Conservation (phyloP, 768 basidiomycete species). For the Scleroderma bovista region DNA sequence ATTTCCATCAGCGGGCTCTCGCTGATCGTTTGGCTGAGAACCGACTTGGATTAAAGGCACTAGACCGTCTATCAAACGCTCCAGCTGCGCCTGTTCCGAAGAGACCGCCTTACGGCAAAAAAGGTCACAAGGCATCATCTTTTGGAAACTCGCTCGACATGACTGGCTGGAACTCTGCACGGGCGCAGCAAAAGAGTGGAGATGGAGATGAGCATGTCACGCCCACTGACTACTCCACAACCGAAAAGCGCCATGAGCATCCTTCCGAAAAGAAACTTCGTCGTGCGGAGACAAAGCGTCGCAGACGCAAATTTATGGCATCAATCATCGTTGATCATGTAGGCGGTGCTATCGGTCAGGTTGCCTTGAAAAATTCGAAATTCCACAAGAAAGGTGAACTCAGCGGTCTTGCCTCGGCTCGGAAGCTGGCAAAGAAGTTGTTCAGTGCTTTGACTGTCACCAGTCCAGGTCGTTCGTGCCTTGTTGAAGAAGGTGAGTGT, state of each 20-base stretch:
- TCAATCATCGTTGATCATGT: slow-evolving; percentile 69
- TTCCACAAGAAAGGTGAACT: slow-evolving; percentile 51
- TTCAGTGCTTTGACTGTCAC: slow-evolving; percentile 58
- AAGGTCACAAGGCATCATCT: slow-evolving; percentile 40
- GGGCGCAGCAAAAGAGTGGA: slow-evolving; percentile 13
- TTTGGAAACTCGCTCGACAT: slow-evolving; percentile 35
- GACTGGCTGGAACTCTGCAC: slow-evolving; percentile 11
- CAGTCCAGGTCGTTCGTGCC: slow-evolving; percentile 52
- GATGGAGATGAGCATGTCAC: background rate
- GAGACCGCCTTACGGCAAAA: slow-evolving; percentile 37
- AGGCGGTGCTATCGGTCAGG: slow-evolving; percentile 58
- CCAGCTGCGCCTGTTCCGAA: slow-evolving; percentile 37
- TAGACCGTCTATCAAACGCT: slow-evolving; percentile 68
- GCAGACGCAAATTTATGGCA: slow-evolving; percentile 47
- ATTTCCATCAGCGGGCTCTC: slow-evolving; percentile 72
- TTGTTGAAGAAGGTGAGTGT: slow-evolving; percentile 58
- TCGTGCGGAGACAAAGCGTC: slow-evolving; percentile 34
- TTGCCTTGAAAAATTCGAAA: slow-evolving; percentile 62
- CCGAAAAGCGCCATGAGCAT: slow-evolving; percentile 12
- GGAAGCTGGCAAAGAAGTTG: slow-evolving; percentile 62
- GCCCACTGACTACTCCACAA: background rate
- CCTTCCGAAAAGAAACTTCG: slow-evolving; percentile 13
- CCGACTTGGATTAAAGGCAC: slow-evolving; percentile 58
- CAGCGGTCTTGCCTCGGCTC: slow-evolving; percentile 56
- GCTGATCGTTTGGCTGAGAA: slow-evolving; percentile 72